Base-by-base conservation (phyloP, 768 basidiomycete species). In the Cyathus striatus region DNA sequence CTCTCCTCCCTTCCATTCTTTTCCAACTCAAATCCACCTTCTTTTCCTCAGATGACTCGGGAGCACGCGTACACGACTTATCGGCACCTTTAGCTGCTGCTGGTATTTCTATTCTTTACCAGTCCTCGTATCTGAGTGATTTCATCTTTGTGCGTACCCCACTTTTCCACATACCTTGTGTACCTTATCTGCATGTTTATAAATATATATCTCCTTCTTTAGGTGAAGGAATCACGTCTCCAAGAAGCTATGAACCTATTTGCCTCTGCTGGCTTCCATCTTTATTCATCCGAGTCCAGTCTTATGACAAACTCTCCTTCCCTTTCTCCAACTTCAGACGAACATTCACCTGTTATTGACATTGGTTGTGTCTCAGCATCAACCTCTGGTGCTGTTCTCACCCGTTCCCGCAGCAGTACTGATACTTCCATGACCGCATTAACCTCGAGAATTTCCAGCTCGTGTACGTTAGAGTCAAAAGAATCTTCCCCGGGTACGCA, bases 81-180 rank as follows among this genome's bases (percentile, higher is more conserved):
- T 88, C 88, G 17, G 80, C 83, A 13, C 84, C 82, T 23, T 65
- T 90, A 16, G 85, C 86, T 9, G 80, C 78, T 10, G 83, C 81
- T 26, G 84, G 85, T 2, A 87, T 90, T 26, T 86, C 83, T 23
- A 90, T 90, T 38, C 66, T 90, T 12, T 90, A 90, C 59, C 84
- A 87, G 55, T 86, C 84, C 4, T 86, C 86, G 2, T 89, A 90
- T 59, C 80, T 78, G 75, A 81, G 84, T 51, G 87, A 90, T 60
- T 89, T 84, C 56, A 85, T 90, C 44, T 81, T 90, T 49, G 86
- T 88, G 54, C 50, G 82, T 64, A 10, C 17, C 12, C 35, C 27
- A 24, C 40, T 26, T 48, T 18, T 27, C 21, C 14, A 21, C 20
- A 17, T 3, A 2, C 9, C 36, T 18, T 39, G 6, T 16, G 22